Conservation (phyloP, 2,329 filamentous ascomycete species). For the Thelonectria blattea region DNA sequence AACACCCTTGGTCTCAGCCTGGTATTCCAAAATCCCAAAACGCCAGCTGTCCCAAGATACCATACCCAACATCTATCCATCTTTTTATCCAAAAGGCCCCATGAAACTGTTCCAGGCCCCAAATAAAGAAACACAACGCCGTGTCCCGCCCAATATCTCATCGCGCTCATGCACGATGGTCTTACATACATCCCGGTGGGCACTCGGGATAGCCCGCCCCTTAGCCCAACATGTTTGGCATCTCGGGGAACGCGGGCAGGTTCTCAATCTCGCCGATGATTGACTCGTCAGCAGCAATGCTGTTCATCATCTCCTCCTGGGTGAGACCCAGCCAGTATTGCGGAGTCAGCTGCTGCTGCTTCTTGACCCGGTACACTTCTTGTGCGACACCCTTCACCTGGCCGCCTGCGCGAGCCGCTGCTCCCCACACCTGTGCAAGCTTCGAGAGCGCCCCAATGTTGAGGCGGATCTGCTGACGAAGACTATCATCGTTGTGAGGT, state of each 20-base stretch:
- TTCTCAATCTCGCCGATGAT: conserved; percentile 64
- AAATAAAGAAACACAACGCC: neutral
- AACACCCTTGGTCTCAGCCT: conserved; percentile 1
- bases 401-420: conserved; percentile 70
- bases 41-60: neutral
- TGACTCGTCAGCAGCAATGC: conserved; percentile 62
- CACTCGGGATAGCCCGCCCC: conserved; percentile 13
- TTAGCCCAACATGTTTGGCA: conserved; percentile 31
- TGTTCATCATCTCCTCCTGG: conserved; percentile 61
- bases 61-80: neutral
- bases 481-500: conserved; percentile 65
- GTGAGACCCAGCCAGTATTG: conserved; percentile 62
- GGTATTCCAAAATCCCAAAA: conserved; percentile 14
- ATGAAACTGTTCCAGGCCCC: neutral
- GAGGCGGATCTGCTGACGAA: conserved; percentile 77
- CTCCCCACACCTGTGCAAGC: conserved; percentile 73
- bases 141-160: neutral
- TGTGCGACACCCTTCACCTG: conserved; percentile 83
- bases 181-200: conserved; percentile 9
- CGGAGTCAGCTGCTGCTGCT: conserved; percentile 59
- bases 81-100: neutral
- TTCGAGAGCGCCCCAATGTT: conserved; percentile 78
- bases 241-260: conserved; percentile 25
- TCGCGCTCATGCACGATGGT: neutral
- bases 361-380: conserved; percentile 70